Evolutionary conservation across 768 basidiomycete species (phyloP).

Genomic region (Clathrus columnatus): DNA sequence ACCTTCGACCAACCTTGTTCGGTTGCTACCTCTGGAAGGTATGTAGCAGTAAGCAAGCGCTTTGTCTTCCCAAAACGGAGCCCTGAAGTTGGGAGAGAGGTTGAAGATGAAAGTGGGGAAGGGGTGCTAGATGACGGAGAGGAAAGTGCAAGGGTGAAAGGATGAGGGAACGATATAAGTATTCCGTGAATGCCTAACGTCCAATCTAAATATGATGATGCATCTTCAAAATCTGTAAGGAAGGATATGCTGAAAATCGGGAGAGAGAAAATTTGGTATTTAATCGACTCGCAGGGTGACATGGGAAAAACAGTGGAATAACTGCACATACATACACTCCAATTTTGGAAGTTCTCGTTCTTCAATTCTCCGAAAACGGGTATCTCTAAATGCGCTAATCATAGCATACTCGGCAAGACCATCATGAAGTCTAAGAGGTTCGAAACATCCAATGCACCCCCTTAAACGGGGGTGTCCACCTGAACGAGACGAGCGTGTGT

Average conservation of each 20-base stretch:
- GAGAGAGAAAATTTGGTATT: too few species aligned
- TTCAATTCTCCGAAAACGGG: constrained; percentile 75
- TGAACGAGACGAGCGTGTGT: constrained; percentile 53
- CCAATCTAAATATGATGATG: constrained; percentile 84
- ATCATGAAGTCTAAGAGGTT: constrained; percentile 58
- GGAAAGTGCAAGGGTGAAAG: constrained; percentile 40
- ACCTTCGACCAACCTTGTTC: constrained; percentile 93
- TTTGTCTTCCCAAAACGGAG: constrained; percentile 29
- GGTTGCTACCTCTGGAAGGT: constrained; percentile 85
- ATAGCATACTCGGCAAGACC: constrained; percentile 88
- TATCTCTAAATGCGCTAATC: constrained; percentile 83
- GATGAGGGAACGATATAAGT: constrained; percentile 78
- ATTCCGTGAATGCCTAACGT: constrained; percentile 88
- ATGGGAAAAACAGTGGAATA: neutral
- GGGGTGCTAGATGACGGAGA: constrained; percentile 42
- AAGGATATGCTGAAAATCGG: constrained; percentile 63
- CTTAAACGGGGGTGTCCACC: constrained; percentile 59
- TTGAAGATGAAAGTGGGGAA: constrained; percentile 62
- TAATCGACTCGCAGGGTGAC: neutral
- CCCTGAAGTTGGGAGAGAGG: constrained; percentile 35
- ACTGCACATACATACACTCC: constrained; percentile 70
- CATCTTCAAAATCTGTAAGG: constrained; percentile 88
- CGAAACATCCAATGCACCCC: constrained; percentile 95
- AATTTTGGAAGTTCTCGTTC: constrained; percentile 67
- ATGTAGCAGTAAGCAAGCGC: constrained; percentile 73